Conservation (phyloP, 768 basidiomycete genomes). For the Calvatia gigantea region DNA sequence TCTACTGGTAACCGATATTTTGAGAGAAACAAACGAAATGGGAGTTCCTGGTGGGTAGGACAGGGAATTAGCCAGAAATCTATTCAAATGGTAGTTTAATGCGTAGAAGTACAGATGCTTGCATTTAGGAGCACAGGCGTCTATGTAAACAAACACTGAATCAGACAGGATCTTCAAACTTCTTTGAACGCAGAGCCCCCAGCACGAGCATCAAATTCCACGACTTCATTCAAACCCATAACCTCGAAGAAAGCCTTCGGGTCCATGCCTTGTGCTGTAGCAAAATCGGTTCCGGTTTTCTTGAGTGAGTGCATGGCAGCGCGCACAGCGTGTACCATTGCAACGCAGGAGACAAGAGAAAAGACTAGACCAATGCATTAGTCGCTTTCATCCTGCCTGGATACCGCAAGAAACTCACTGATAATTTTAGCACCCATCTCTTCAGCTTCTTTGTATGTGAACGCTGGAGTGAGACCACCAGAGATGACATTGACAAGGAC, state of each 20-base stretch:
- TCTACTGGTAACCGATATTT: not conserved
- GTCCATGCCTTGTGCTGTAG: slow-evolving; percentile 61
- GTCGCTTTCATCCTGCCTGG: not conserved
- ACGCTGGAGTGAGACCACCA: slow-evolving; percentile 71
- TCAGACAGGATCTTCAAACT: not conserved
- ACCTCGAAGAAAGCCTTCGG: slow-evolving; percentile 75
- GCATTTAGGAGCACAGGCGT: not conserved
- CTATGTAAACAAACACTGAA: not conserved
- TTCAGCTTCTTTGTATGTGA: slow-evolving; percentile 67
- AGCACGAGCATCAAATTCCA: slow-evolving; percentile 51
- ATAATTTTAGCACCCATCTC: slow-evolving; percentile 73
- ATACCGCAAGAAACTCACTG: slow-evolving; percentile 40
- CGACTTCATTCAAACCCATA: slow-evolving; percentile 62
- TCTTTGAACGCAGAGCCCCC: slow-evolving; percentile 53
- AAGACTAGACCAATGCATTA: slow-evolving; percentile 43
- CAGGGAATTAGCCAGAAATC: not conserved
- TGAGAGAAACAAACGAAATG: too few relatives aligned
- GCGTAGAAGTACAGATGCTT: slow-evolving; percentile 1
- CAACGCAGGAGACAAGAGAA: slow-evolving; percentile 71
- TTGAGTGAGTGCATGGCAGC: slow-evolving; percentile 71
- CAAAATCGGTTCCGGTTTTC: slow-evolving; percentile 73
- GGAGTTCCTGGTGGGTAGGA: too few relatives aligned
- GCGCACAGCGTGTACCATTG: slow-evolving; percentile 69
- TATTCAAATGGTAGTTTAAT: not conserved
- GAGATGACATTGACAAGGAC: slow-evolving; percentile 82